phyloP scores from a whole-genome alignment of 2,329 filamentous ascomycete species.

The Chaetomium sp. region DNA sequence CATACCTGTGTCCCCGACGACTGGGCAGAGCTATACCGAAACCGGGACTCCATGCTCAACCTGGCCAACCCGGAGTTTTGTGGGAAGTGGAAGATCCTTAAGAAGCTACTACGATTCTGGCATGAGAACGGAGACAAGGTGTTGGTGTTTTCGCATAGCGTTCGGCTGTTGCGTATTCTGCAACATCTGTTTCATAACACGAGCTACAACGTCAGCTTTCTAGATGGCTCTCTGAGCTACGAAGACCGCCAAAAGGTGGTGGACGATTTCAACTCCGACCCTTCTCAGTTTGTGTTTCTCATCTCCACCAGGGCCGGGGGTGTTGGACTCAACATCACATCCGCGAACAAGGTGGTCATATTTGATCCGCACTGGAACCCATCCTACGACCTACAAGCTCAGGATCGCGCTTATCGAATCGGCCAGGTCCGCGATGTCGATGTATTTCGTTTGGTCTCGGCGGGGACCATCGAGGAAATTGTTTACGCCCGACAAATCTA shows the following conservation, averaged over 20 bases:
- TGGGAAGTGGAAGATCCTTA: constrained; percentile 92
- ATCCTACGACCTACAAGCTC: constrained; percentile 86
- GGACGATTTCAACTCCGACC: constrained; percentile 85
- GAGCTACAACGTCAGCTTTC: constrained; percentile 82
- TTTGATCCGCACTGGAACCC: constrained; percentile 98
- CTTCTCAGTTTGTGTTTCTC: constrained; percentile 85
- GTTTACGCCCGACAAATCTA: constrained; percentile 97
- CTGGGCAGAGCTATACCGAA: constrained; percentile 68
- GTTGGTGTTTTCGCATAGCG: constrained; percentile 88
- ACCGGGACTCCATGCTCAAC: constrained; percentile 71
- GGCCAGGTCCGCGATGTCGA: constrained; percentile 90
- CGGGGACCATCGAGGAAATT: constrained; percentile 93
- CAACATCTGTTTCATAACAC: constrained; percentile 82
- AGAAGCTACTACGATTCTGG: constrained; percentile 84
- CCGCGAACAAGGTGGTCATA: constrained; percentile 95
- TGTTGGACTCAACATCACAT: constrained; percentile 91
- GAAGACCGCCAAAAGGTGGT: constrained; percentile 77
- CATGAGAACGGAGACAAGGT: constrained; percentile 87
- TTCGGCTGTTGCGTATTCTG: constrained; percentile 76
- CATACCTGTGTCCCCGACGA: constrained; percentile 65
- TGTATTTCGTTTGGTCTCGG: constrained; percentile 84
- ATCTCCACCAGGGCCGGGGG: constrained; percentile 93
- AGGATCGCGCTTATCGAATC: constrained; percentile 93
- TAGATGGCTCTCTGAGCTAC: constrained; percentile 79
- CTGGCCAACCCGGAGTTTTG: constrained; percentile 87